Evolutionary conservation across 177 flowering plant species (phyloP).

Genomic region (Vitis hybrid): DNA sequence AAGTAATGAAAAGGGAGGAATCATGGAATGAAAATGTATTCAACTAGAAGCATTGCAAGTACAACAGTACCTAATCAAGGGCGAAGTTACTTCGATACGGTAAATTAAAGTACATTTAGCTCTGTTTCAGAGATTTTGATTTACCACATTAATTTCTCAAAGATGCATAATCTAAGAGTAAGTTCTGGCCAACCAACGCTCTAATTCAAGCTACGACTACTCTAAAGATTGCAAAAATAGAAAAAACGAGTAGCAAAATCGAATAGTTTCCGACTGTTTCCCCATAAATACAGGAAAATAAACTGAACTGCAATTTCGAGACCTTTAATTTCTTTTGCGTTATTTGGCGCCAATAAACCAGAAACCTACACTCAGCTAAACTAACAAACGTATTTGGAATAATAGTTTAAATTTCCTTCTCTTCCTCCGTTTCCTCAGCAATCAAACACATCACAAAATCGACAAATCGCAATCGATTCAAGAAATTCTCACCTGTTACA

Average conservation of each 20-base stretch:
- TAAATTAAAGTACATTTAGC: too few relatives aligned
- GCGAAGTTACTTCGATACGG: too few relatives aligned
- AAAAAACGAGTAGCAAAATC: background rate
- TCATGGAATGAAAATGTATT: too few relatives aligned
- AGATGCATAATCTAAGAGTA: too few relatives aligned
- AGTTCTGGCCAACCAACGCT: too few relatives aligned
- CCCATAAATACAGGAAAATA: background rate
- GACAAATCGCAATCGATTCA: background rate
- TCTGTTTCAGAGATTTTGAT: too few relatives aligned
- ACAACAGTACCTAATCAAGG: too few relatives aligned
- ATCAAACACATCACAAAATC: background rate
- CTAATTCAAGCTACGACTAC: background rate
- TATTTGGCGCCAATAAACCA: background rate
- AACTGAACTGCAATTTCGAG: background rate
- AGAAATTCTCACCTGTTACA: conserved; percentile 29
- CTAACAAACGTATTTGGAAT: background rate
- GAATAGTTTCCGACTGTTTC: background rate
- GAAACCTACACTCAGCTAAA: background rate
- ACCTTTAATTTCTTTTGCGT: background rate
- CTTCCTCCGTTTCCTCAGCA: conserved; percentile 1
- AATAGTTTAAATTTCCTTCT: background rate
- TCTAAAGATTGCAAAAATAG: background rate
- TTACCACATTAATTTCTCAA: too few relatives aligned
- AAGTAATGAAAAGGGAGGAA: too few relatives aligned
- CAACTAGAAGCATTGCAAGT: too few relatives aligned